Evolutionary conservation across 371 early-diverging fungal species (phyloP), one percentile per base, ranked within the genome.

Genomic region (Rhizomucor pusillus): DNA sequence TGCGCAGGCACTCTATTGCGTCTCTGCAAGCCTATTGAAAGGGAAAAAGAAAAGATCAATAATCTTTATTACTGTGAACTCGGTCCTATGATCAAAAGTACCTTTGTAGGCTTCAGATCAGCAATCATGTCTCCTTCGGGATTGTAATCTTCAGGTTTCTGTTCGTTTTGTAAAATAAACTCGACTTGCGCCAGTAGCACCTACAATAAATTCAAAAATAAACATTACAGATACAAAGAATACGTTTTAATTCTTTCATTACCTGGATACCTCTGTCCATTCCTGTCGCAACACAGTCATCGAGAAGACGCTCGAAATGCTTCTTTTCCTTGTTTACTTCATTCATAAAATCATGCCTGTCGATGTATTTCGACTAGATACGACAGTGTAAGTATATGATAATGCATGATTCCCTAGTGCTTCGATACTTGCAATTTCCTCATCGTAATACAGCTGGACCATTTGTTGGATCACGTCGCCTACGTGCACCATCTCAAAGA

Each of bases 381-480:
- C n/a, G 29, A 13, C 5, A 16, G 11, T 14, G 11, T 20, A 13
- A 43, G 52, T 29, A 25, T 33, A n/a, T 24, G 11, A 14, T 12
- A 4, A 16, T 11, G 12, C 12, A 20, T 4, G 16, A 25, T n/a
- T 3, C 19, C 19, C 43, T 33, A 10, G 20, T 45, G 14, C n/a
- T n/a, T 20, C 14, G 22, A n/a, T 19, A 69, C 71, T 46, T 71
- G 82, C 83, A 86, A 66, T 66, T 33, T 59, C 62, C 62, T 90
- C 86, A 23, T 86, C 79, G 73, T 88, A 90, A 62, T 92, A 93
- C 19, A 91, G 86, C 61, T 91, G 89, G 14, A 92, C 71, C 90
- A 94, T 88, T 57, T 92, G 93, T 49, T 89, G 84, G n/a, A 88
- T 84, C 48, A 93, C 72, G 69, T 94, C 94, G 16, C 87, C 88